phyloP scores from a whole-genome alignment of 805 yeast genomes.

The Yarrowia porcina region DNA sequence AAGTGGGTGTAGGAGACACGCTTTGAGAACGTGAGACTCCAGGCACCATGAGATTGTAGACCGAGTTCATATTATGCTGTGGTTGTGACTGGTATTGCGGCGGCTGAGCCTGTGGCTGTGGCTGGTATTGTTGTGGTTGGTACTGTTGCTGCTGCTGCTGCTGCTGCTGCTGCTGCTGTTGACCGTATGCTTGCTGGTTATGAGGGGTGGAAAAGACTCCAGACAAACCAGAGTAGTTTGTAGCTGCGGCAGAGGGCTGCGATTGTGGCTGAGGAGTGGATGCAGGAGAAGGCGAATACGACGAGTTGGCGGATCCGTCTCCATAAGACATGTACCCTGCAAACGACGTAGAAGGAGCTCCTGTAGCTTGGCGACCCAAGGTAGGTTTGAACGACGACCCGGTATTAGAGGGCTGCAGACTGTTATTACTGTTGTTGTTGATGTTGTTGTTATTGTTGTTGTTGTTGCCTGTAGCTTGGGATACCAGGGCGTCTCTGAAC shows the following conservation, averaged over 20 bases:
- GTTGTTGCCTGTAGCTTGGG: background rate
- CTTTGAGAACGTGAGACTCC: slow-evolving; percentile 18
- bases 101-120: slow-evolving; percentile 27
- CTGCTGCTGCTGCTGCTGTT: slow-evolving; percentile 28
- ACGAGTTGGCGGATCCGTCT: slow-evolving; percentile 16
- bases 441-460: background rate
- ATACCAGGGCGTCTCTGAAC: slow-evolving; percentile 1
- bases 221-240: slow-evolving; percentile 17
- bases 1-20: slow-evolving; percentile 17
- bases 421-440: background rate
- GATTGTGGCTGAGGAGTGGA: slow-evolving; percentile 30
- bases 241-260: slow-evolving; percentile 27
- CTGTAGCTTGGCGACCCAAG: background rate
- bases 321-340: slow-evolving; percentile 16
- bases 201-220: slow-evolving; percentile 25
- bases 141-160: slow-evolving; percentile 30
- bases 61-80: slow-evolving; percentile 13
- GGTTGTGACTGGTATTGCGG: slow-evolving; percentile 24
- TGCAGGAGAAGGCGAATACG: slow-evolving; percentile 30
- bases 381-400: slow-evolving; percentile 7
- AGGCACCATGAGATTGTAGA: slow-evolving; percentile 22
- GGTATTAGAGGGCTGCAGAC: background rate
- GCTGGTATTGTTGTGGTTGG: slow-evolving; percentile 16
- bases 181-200: slow-evolving; percentile 30
- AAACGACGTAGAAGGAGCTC: slow-evolving; percentile 2